Evolutionary conservation across 352 stramenopile species (phyloP).

Genomic region (Pythium guiyangense): DNA sequence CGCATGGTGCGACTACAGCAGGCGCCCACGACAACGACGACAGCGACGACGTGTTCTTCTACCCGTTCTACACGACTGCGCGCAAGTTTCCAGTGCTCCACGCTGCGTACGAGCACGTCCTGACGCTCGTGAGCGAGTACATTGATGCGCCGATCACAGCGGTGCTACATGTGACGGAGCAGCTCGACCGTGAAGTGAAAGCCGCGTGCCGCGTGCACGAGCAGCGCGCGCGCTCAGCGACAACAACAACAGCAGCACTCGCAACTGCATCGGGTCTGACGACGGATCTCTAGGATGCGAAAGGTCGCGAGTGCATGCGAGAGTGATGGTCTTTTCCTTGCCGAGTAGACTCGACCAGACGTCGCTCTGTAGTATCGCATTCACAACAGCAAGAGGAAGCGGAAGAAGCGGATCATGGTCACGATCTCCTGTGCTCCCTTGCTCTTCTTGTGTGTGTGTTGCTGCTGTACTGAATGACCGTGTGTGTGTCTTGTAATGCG

Average conservation of each 20-base stretch:
- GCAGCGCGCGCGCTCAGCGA: background rate
- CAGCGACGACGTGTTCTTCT: constrained; percentile 42
- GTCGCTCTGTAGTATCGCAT: too few relatives aligned
- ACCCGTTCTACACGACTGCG: constrained; percentile 28
- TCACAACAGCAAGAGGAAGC: too few relatives aligned
- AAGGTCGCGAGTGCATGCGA: too few relatives aligned
- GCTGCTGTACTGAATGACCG: background rate
- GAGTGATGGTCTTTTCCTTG: too few relatives aligned
- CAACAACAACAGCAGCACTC: background rate
- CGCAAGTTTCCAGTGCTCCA: constrained; percentile 28
- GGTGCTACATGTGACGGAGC: constrained; percentile 24
- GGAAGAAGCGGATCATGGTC: too few relatives aligned
- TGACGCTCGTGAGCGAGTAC: constrained; percentile 61
- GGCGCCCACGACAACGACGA: constrained; percentile 3
- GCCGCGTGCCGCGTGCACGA: constrained; percentile 14
- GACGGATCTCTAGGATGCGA: too few relatives aligned
- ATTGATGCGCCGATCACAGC: constrained; percentile 44
- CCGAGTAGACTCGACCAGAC: too few relatives aligned
- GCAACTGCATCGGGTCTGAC: too few relatives aligned
- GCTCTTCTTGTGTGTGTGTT: too few relatives aligned
- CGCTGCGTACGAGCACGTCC: constrained; percentile 47
- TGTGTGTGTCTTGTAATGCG: background rate
- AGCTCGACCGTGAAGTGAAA: constrained; percentile 29
- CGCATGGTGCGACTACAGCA: background rate
- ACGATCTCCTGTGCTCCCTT: too few relatives aligned